Conservation (phyloP, 805 yeast species). For the Hanseniaspora vineae region DNA sequence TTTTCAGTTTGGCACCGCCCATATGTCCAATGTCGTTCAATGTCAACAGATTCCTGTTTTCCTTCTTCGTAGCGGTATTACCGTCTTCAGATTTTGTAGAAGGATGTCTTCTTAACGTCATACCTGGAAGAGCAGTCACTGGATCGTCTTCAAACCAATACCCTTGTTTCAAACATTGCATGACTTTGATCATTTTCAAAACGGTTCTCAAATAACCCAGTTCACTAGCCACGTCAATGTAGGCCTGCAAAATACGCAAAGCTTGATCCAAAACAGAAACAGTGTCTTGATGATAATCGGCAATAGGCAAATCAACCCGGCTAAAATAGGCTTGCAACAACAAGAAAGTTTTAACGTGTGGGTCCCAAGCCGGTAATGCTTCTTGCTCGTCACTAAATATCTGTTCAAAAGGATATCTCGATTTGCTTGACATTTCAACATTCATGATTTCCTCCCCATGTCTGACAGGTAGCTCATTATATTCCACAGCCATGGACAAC, state of each 20-base stretch:
- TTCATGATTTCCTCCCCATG: constrained; percentile 87
- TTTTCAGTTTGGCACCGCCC: constrained; percentile 20
- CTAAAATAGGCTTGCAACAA: constrained; percentile 76
- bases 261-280: constrained; percentile 89
- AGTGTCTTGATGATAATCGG: constrained; percentile 91
- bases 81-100: constrained; percentile 2
- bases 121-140: constrained; percentile 30
- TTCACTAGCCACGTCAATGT: constrained; percentile 80
- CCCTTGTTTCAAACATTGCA: constrained; percentile 85
- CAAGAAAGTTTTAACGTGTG: constrained; percentile 64
- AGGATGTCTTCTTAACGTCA: constrained; percentile 17
- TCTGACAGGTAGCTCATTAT: constrained; percentile 77
- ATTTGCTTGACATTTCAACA: constrained; percentile 64
- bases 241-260: constrained; percentile 86
- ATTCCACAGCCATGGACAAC: constrained; percentile 52
- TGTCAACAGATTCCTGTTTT: constrained; percentile 7
- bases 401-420: constrained; percentile 51
- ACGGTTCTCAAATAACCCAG: constrained; percentile 58
- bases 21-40: constrained; percentile 33
- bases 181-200: constrained; percentile 45
- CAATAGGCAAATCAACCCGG: constrained; percentile 75
- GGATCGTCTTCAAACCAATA: constrained; percentile 77
- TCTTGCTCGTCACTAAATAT: constrained; percentile 41
- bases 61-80: constrained; percentile 9
- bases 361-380: constrained; percentile 68